A percentile compares a stretch with the other conserved stretches of the same genome.
Evolutionary conservation across 345 rosid species (phyloP).

Genomic region (Bruguiera parviflora): DNA sequence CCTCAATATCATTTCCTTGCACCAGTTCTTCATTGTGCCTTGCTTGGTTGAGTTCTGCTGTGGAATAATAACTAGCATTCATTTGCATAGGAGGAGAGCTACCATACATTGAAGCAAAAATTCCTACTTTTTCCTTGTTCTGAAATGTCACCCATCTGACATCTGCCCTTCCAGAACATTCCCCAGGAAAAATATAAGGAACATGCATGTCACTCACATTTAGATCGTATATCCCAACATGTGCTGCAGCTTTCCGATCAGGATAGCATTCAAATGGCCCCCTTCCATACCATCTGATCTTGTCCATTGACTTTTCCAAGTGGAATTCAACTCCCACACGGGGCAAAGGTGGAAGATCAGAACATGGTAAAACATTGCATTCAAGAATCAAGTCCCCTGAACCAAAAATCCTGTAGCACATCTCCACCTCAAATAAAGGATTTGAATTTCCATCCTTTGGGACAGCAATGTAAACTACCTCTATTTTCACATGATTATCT

Average conservation of each 20-base stretch:
- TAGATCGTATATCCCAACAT: slow-evolving; percentile 63
- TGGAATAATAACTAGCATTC: slow-evolving; percentile 81
- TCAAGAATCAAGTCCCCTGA: slow-evolving; percentile 77
- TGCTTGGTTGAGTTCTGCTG: slow-evolving; percentile 66
- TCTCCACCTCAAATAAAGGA: slow-evolving; percentile 50
- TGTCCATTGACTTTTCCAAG: slow-evolving; percentile 64
- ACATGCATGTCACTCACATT: slow-evolving; percentile 76
- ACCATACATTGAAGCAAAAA: slow-evolving; percentile 74
- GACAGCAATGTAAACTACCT: slow-evolving; percentile 45
- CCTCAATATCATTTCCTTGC: slow-evolving; percentile 72
- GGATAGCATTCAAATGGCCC: slow-evolving; percentile 99
- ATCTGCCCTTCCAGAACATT: slow-evolving; percentile 86
- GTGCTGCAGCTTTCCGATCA: slow-evolving; percentile 94
- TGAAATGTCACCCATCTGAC: slow-evolving; percentile 86
- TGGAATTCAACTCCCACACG: slow-evolving; percentile 84
- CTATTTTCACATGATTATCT: slow-evolving; percentile 47
- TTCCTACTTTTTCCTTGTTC: slow-evolving; percentile 67
- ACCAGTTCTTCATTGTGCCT: slow-evolving; percentile 67
- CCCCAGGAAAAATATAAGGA: slow-evolving; percentile 93
- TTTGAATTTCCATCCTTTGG: slow-evolving; percentile 29
- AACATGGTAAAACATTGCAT: slow-evolving; percentile 55
- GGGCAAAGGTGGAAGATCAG: slow-evolving; percentile 84
- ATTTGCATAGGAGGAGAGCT: slow-evolving; percentile 86
- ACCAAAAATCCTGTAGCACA: slow-evolving; percentile 54
- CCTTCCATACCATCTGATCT: slow-evolving; percentile 77